A percentile compares a stretch with the other conserved stretches of the same genome.
Conservation (phyloP, 2,329 filamentous ascomycete species). For the Pestalotiopsis fici region DNA sequence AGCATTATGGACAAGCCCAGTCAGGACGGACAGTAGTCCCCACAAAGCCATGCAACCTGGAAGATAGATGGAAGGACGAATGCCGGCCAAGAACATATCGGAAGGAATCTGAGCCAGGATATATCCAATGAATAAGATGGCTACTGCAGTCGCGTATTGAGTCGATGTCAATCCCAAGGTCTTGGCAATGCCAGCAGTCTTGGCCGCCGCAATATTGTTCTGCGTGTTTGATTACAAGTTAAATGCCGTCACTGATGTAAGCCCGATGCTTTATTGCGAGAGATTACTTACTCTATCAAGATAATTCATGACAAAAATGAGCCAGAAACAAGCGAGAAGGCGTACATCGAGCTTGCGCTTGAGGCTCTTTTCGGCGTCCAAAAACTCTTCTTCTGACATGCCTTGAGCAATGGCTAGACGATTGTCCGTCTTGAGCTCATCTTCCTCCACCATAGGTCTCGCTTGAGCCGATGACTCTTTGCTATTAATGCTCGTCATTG, state of each 20-base stretch:
- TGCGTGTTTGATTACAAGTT: not conserved
- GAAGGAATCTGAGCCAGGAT: not conserved
- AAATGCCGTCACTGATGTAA: not conserved
- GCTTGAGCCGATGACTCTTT: not conserved
- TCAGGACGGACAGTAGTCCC: conserved; percentile 42
- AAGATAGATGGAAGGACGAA: conserved; percentile 17
- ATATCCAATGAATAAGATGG: conserved; percentile 24
- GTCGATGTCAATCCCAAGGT: conserved; percentile 27
- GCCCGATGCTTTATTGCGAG: no score
- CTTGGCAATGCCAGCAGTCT: not conserved
- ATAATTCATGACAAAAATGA: not conserved
- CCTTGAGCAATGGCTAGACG: not conserved
- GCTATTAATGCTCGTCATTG: not conserved
- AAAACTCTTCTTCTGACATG: not conserved
- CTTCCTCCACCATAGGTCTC: not conserved
- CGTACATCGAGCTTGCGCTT: not conserved
- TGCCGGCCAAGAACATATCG: conserved; percentile 40
- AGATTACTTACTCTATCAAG: not conserved
- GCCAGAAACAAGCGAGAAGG: not conserved
- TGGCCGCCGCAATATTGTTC: conserved; percentile 36
- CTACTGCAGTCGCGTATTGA: conserved; percentile 32
- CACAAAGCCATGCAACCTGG: conserved; percentile 16
- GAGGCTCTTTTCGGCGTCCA: not conserved
- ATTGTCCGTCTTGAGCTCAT: not conserved
- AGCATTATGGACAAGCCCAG: conserved; percentile 37